Evolutionary conservation across 768 basidiomycete species (phyloP).

Genomic region (Termitomyces bulborhizus): DNA sequence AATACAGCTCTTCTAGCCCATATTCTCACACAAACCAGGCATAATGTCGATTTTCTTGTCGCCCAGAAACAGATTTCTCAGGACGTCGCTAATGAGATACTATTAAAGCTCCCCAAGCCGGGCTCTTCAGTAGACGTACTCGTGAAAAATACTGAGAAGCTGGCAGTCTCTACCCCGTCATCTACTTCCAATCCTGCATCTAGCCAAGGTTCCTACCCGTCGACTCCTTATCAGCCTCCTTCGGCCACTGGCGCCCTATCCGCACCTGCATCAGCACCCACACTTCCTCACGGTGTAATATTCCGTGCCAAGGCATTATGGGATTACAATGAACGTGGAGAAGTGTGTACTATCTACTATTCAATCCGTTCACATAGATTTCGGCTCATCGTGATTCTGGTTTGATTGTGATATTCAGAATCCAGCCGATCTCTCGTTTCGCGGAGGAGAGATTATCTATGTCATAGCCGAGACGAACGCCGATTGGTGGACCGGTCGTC

Average conservation of each 20-base stretch:
- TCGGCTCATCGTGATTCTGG: not conserved
- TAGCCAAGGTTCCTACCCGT: not conserved
- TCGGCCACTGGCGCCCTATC: not conserved
- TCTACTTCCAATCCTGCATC: slow-evolving; percentile 5
- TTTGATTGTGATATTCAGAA: slow-evolving; percentile 36
- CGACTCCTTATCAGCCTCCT: slow-evolving; percentile 2
- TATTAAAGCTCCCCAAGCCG: slow-evolving; percentile 31
- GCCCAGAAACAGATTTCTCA: slow-evolving; percentile 40
- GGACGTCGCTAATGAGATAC: slow-evolving; percentile 39
- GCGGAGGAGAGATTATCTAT: slow-evolving; percentile 66
- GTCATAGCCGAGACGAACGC: slow-evolving; percentile 65
- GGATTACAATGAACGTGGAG: slow-evolving; percentile 57
- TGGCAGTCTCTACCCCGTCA: not conserved
- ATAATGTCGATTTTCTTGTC: slow-evolving; percentile 50
- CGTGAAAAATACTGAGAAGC: slow-evolving; percentile 5
- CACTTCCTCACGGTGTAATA: slow-evolving; percentile 16
- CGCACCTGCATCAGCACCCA: not conserved
- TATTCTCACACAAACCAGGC: slow-evolving; percentile 47
- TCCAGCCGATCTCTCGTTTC: slow-evolving; percentile 68
- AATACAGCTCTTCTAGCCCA: slow-evolving; percentile 27
- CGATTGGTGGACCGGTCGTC: slow-evolving; percentile 85
- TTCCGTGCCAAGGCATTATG: slow-evolving; percentile 51
- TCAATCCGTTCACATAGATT: not conserved
- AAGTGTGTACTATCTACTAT: slow-evolving; percentile 36
- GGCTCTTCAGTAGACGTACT: not conserved